These are phyloP conservation scores for Yarrowia keelungensis DNA, from an alignment of 805 yeast species.

Conservation along the genomic window DNA sequence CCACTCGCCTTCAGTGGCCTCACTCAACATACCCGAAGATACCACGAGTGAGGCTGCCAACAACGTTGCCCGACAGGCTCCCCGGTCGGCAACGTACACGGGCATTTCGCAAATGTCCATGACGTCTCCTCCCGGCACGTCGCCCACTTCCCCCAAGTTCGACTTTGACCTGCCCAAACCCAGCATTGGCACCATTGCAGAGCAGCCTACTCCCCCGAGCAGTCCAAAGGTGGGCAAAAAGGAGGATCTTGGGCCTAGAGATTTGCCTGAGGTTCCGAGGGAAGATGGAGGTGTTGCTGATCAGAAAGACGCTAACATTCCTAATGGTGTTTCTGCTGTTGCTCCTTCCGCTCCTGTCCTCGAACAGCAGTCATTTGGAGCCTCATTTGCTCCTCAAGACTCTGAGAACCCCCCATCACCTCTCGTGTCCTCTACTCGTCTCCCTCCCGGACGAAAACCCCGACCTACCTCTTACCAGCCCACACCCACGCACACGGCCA, in stretches of 20 bases:
- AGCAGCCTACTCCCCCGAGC: constrained; percentile 41
- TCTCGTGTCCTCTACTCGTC: constrained; percentile 22
- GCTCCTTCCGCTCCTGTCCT: neutral
- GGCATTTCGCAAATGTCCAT: constrained; percentile 16
- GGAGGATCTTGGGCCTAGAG: neutral
- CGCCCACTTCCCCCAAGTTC: constrained; percentile 20
- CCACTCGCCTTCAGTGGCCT: constrained; percentile 11
- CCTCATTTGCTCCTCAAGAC: too few relatives aligned
- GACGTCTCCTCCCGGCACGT: constrained; percentile 3
- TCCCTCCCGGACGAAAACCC: constrained; percentile 46
- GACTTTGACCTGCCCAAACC: constrained; percentile 27
- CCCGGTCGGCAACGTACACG: constrained; percentile 20
- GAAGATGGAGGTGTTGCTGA: too few relatives aligned
- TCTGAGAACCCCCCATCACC: neutral
- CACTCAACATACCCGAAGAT: constrained; percentile 32
- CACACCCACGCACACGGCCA: constrained; percentile 26
- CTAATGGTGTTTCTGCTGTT: too few relatives aligned
- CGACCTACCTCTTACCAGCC: constrained; percentile 53
- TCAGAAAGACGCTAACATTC: too few relatives aligned
- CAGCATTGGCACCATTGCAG: constrained; percentile 31
- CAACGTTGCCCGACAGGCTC: neutral
- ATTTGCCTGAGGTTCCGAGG: neutral
- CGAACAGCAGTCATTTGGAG: neutral
- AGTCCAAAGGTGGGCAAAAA: constrained; percentile 3
- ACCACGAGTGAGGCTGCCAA: neutral